Evolutionary conservation across 2,329 filamentous ascomycete genomes (phyloP), one percentile per base, ranked within the genome.

Genomic region (Pestalotiopsis sp.): DNA sequence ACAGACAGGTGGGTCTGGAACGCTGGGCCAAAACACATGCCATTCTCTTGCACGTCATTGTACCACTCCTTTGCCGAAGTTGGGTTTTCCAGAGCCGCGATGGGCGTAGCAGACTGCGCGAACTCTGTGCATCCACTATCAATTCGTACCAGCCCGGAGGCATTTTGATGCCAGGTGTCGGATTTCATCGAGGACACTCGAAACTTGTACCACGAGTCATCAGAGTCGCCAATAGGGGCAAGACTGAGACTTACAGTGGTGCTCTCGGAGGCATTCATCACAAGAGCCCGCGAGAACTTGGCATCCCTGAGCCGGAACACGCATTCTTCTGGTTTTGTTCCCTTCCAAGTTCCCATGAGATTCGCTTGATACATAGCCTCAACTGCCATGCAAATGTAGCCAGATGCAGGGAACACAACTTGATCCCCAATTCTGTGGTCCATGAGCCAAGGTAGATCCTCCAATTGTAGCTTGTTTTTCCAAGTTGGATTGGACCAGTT

Each of bases 1-100:
- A 74, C 64, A 12, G 63, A 58, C 3, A 70, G 9, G n/a, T 71
- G 70, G 20, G 68, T 70, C 27, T 63, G 38, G 56, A 60, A 60
- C 4, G 23, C 27, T 14, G 58, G 58, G 9, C 58, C 58, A 27
- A 45, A 64, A 17, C 20, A 20, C 6, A 27, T 13, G 23, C 61
- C 61, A 27, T 23, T 11, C 4, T 45, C 61, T 45, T n/a, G 31
- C 61, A 64, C 45, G 17, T 6, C 13, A 4, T 64, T 23, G 20
- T 64, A 64, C 61, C 61, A 64, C 9, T 13, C 14, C 13, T 38
- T 27, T 7, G 6, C 7, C 7, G 58, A n/a, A 17, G n/a, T 38
- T 2, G 25, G 13, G 36, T 36, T 4, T 6, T 36, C 3, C 3
- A 60, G 58, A 36, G 58, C 9, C 9, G 12, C 13, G 11, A 60